A percentile compares a stretch with the other conserved stretches of the same genome.
These are phyloP conservation scores for Ceratobasidium papillatum DNA, from an alignment of 1,284 basidiomycete species.

Conservation along the genomic window DNA sequence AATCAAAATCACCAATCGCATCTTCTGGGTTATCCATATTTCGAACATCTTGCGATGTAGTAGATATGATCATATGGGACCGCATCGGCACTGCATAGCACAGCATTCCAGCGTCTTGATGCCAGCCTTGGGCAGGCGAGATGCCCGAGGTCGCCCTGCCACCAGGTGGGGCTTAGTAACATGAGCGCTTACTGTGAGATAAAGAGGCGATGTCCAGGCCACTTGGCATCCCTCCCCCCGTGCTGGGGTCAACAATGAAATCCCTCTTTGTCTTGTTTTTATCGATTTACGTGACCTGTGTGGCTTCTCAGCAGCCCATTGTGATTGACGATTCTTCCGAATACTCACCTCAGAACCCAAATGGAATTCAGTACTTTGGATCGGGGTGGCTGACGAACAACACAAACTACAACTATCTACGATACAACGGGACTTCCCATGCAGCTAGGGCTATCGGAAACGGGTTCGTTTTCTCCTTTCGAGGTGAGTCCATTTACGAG, in stretches of 20 bases:
- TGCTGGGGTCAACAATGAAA: background rate
- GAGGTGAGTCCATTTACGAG: background rate
- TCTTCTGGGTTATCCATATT: no score
- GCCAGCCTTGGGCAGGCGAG: background rate
- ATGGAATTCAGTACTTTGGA: constrained; percentile 2
- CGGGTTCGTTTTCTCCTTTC: background rate
- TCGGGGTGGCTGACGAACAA: background rate
- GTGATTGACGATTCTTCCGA: background rate
- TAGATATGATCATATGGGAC: no score
- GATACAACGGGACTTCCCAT: background rate
- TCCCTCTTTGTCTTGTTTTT: background rate
- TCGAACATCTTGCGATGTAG: no score
- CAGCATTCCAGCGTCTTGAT: background rate
- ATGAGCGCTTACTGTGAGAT: background rate
- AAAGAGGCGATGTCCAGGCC: background rate
- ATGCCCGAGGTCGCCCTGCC: background rate
- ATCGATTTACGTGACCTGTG: background rate
- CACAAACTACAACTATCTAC: background rate
- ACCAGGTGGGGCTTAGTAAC: background rate
- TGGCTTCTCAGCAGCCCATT: background rate
- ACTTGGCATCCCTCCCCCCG: background rate
- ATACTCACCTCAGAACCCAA: background rate
- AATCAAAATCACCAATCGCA: no score
- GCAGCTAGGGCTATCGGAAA: background rate
- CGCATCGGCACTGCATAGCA: no score